Evolutionary conservation across 2,329 filamentous ascomycete genomes (phyloP).

Genomic region (Penicillium corylophilum): DNA sequence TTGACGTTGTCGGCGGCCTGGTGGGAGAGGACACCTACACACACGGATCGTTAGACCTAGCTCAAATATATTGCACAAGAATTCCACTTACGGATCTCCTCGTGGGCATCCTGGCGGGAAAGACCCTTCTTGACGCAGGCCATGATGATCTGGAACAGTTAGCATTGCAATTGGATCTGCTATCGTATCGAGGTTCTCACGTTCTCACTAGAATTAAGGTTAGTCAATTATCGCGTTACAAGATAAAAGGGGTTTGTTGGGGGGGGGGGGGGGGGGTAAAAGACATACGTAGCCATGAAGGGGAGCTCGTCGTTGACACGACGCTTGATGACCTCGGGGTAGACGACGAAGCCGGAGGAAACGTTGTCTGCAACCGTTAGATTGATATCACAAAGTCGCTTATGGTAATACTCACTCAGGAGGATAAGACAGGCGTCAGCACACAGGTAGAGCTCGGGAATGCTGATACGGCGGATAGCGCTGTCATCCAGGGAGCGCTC

Average conservation of each 20-base stretch:
- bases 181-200: slow-evolving; percentile 13
- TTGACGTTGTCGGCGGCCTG: slow-evolving; percentile 71
- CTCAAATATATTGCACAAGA: not conserved
- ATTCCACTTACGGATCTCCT: slow-evolving; percentile 65
- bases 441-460: slow-evolving; percentile 67
- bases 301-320: slow-evolving; percentile 75
- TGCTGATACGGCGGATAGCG: slow-evolving; percentile 59
- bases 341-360: slow-evolving; percentile 69
- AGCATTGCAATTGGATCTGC: slow-evolving; percentile 21
- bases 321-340: slow-evolving; percentile 68
- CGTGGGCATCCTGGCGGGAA: slow-evolving; percentile 78
- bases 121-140: slow-evolving; percentile 68
- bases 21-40: slow-evolving; percentile 65
- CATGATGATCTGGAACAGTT: slow-evolving; percentile 68
- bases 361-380: slow-evolving; percentile 60
- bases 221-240: slow-evolving; percentile 7
- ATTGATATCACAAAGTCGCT: not conserved
- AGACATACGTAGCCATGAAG: slow-evolving; percentile 75
- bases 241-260: too few species aligned
- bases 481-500: slow-evolving; percentile 77
- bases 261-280: too few species aligned
- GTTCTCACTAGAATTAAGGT: slow-evolving; percentile 32
- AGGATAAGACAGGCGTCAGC: slow-evolving; percentile 59
- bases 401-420: slow-evolving; percentile 27
- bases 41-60: slow-evolving; percentile 13